A percentile compares a stretch with the other conserved stretches of the same genome.
phyloP scores from a whole-genome alignment of 495 filamentous ascomycete genomes.

The Daldinia grandis region DNA sequence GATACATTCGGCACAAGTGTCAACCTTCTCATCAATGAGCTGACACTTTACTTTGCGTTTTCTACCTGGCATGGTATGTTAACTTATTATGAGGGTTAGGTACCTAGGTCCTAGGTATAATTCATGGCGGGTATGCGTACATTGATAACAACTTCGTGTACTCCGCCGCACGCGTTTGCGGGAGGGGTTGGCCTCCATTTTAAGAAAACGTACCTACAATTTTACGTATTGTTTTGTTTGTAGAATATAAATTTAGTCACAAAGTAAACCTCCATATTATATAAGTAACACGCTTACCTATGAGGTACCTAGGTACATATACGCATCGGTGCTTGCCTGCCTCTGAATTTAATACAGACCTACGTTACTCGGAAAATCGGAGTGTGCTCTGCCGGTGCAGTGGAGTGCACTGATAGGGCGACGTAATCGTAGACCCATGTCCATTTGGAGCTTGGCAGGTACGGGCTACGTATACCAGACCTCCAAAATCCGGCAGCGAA shows the following conservation, averaged over 20 bases:
- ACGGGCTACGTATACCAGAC: constrained; percentile 50
- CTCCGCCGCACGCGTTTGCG: not conserved
- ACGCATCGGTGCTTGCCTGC: not conserved
- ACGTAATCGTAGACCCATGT: constrained; percentile 14
- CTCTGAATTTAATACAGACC: not conserved
- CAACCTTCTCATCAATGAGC: constrained; percentile 15
- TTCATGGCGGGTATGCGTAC: not conserved
- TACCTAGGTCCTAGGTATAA: too few relatives aligned
- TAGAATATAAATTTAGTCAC: not conserved
- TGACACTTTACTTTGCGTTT: constrained; percentile 22
- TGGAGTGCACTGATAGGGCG: constrained; percentile 6
- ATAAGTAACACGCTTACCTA: too few relatives aligned
- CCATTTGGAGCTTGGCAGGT: constrained; percentile 41
- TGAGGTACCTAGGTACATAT: not conserved
- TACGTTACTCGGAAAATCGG: constrained; percentile 12
- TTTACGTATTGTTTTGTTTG: not conserved
- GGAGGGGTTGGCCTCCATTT: not conserved
- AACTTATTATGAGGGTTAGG: not conserved
- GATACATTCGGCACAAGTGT: constrained; percentile 14
- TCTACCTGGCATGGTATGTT: constrained; percentile 6
- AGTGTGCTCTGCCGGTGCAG: constrained; percentile 4
- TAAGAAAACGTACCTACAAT: not conserved
- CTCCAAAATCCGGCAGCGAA: constrained; percentile 22
- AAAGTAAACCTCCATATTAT: too few relatives aligned
- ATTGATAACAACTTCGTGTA: not conserved